A percentile compares a stretch with the other conserved stretches of the same genome.
Conservation (phyloP, 2,329 filamentous ascomycete genomes). For the Metarhizium album region DNA sequence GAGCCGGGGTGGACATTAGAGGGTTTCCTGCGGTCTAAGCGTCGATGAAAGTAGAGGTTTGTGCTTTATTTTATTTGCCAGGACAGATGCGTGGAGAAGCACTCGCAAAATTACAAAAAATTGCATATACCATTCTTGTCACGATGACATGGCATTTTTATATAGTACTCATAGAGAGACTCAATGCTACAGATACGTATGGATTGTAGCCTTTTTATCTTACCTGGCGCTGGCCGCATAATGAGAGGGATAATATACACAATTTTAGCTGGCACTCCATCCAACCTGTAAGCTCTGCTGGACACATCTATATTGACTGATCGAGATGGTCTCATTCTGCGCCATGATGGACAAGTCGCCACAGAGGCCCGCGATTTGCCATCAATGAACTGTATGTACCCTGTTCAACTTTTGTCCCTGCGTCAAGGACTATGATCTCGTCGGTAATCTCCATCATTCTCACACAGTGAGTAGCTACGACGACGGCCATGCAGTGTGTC, state of each 20-base stretch:
- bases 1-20: slow-evolving; percentile 13
- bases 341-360: slow-evolving; percentile 32
- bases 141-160: slow-evolving; percentile 1
- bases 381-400: slow-evolving; percentile 56
- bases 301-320: not conserved
- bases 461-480: slow-evolving; percentile 70
- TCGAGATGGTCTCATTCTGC: slow-evolving; percentile 2
- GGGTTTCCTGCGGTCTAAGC: slow-evolving; percentile 14
- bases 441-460: slow-evolving; percentile 83
- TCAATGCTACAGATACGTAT: not conserved
- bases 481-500: slow-evolving; percentile 47
- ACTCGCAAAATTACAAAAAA: not conserved
- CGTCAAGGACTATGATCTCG: slow-evolving; percentile 61
- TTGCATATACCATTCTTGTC: not conserved
- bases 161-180: not conserved
- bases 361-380: slow-evolving; percentile 31
- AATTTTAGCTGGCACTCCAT: not conserved
- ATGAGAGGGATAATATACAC: not conserved
- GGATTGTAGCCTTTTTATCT: not conserved
- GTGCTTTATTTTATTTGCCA: not conserved
- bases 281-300: not conserved
- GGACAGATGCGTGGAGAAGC: not conserved
- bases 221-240: not conserved
- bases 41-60: slow-evolving; percentile 9
- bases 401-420: slow-evolving; percentile 52